Evolutionary conservation across 345 rosid genomes (phyloP).

Genomic region (Gynandropsis gynandra): DNA sequence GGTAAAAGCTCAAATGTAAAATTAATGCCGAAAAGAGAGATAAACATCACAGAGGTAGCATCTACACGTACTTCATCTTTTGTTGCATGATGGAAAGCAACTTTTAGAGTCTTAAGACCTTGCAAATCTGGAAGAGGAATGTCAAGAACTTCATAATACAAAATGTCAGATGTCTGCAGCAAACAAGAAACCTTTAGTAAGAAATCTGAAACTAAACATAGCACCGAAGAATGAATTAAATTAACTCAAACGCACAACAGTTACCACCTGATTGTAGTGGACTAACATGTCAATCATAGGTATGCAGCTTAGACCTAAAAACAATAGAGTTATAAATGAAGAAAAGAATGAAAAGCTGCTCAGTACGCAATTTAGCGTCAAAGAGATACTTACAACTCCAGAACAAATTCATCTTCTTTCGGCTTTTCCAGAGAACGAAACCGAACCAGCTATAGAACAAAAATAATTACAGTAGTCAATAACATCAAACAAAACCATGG

Average conservation of each 20-base stretch:
- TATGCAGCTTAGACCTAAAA: slow-evolving; percentile 76
- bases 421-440: slow-evolving; percentile 84
- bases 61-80: slow-evolving; percentile 69
- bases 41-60: slow-evolving; percentile 8
- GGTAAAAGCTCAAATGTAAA: slow-evolving; percentile 18
- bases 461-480: slow-evolving; percentile 15
- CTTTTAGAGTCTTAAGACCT: slow-evolving; percentile 79
- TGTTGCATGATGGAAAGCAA: slow-evolving; percentile 69
- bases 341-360: slow-evolving; percentile 12
- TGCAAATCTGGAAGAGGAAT: slow-evolving; percentile 95
- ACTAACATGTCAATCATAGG: slow-evolving; percentile 90
- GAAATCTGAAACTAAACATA: slow-evolving; percentile 15
- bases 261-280: slow-evolving; percentile 95
- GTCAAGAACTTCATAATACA: slow-evolving; percentile 93
- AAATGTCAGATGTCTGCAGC: slow-evolving; percentile 71
- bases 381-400: slow-evolving; percentile 71
- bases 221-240: slow-evolving; percentile 17
- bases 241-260: slow-evolving; percentile 5
- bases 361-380: neutral
- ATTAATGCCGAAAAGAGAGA: neutral
- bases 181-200: slow-evolving; percentile 9
- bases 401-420: slow-evolving; percentile 80
- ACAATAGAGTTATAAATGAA: slow-evolving; percentile 12
- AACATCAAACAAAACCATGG: neutral
- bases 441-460: slow-evolving; percentile 57